phyloP scores from a whole-genome alignment of 2,329 filamentous ascomycete species.

The Diaporthe humulicola region DNA sequence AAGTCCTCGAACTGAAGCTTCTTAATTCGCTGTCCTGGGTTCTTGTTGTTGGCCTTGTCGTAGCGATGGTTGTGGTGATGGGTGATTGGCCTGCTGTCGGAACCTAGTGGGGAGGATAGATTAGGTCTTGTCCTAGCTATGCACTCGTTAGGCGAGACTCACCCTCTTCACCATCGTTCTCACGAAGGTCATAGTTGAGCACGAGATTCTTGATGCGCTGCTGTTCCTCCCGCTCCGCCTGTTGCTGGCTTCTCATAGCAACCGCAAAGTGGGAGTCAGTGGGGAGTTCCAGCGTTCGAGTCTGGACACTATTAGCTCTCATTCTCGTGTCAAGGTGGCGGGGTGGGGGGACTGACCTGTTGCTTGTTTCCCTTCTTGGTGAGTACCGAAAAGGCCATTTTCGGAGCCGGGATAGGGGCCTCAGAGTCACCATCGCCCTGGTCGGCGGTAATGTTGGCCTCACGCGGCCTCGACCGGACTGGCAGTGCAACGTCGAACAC shows the following conservation, averaged over 20 bases:
- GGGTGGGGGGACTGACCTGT: constrained; percentile 70
- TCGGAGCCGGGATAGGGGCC: constrained; percentile 59
- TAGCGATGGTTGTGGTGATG: constrained; percentile 65
- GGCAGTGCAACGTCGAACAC: constrained; percentile 98
- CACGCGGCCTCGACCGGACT: constrained; percentile 80
- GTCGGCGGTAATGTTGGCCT: constrained; percentile 57
- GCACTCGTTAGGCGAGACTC: constrained; percentile 51
- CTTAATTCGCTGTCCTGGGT: constrained; percentile 83
- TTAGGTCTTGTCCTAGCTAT: neutral
- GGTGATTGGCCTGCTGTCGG: constrained; percentile 61
- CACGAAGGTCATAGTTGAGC: constrained; percentile 93
- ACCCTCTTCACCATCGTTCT: constrained; percentile 86
- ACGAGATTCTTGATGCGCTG: constrained; percentile 98
- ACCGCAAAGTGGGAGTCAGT: constrained; percentile 95
- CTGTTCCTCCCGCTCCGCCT: constrained; percentile 95
- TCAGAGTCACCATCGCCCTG: constrained; percentile 51
- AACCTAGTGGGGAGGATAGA: constrained; percentile 53
- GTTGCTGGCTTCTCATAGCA: constrained; percentile 95
- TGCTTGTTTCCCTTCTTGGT: constrained; percentile 97
- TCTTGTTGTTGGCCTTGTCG: constrained; percentile 68
- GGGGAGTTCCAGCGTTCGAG: constrained; percentile 88
- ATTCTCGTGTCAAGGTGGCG: neutral
- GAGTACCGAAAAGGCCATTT: constrained; percentile 97
- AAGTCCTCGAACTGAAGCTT: constrained; percentile 97
- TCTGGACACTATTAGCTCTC: constrained; percentile 64